A percentile compares a stretch with the other conserved stretches of the same genome.
phyloP scores from a whole-genome alignment of 2,329 filamentous ascomycete genomes.

The Cephalotrichum gorgonifer region DNA sequence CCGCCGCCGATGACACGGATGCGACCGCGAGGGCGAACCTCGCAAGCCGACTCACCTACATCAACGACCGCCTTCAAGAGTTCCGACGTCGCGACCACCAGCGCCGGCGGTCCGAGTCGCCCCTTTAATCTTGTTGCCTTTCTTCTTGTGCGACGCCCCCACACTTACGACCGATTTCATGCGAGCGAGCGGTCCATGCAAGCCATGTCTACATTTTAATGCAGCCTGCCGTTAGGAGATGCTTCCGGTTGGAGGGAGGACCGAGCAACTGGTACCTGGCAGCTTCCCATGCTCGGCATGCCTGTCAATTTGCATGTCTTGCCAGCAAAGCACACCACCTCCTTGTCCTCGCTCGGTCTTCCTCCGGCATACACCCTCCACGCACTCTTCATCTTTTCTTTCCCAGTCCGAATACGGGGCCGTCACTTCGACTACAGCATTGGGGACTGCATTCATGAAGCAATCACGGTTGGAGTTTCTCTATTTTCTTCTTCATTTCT shows the following conservation, averaged over 20 bases:
- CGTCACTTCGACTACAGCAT: no score
- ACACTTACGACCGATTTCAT: not conserved
- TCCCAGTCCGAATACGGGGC: no score
- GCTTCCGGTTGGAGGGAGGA: no score
- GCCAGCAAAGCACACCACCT: no score
- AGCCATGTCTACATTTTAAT: not conserved
- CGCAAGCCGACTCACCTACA: constrained; percentile 42
- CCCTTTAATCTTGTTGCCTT: constrained; percentile 22
- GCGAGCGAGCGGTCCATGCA: no score
- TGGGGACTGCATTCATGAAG: not conserved
- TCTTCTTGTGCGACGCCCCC: not conserved
- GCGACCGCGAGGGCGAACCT: constrained; percentile 31
- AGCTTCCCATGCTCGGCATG: no score
- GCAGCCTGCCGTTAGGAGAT: not conserved
- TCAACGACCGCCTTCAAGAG: constrained; percentile 47
- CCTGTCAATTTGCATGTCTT: no score
- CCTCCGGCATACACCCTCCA: no score
- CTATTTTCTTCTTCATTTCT: not conserved
- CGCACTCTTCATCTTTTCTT: no score
- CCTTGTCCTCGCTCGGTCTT: no score
- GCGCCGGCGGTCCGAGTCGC: constrained; percentile 37
- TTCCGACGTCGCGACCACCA: constrained; percentile 33
- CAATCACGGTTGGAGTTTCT: not conserved
- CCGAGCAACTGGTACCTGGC: no score
- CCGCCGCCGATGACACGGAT: constrained; percentile 19